A percentile compares a stretch with the other conserved stretches of the same genome.
phyloP scores from a whole-genome alignment of 2,329 filamentous ascomycete species.

The Aspergillus persii region DNA sequence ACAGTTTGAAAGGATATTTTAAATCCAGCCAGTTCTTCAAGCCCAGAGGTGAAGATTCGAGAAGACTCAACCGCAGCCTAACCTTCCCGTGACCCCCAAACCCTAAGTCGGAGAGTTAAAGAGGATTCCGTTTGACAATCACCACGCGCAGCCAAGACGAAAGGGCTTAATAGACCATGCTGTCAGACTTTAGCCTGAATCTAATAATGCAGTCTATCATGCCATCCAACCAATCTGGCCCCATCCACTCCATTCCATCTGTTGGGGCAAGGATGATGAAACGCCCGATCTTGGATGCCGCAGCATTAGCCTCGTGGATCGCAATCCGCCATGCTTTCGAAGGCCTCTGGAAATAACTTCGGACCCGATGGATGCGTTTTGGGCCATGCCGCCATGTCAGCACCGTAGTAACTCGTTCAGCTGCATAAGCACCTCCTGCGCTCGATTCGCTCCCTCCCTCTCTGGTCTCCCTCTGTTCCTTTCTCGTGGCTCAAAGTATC shows the following conservation, averaged over 20 bases:
- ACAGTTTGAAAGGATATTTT: neutral
- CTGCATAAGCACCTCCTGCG: neutral
- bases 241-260: neutral
- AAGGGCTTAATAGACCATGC: neutral
- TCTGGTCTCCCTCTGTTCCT: neutral
- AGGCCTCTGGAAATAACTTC: neutral
- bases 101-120: neutral
- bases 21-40: too few relatives aligned
- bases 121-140: neutral
- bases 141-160: neutral
- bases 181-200: neutral
- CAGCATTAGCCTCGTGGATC: neutral
- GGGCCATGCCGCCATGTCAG: neutral
- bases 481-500: neutral
- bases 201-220: neutral
- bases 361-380: neutral
- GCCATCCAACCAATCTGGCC: neutral
- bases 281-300: neutral
- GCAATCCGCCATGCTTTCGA: neutral
- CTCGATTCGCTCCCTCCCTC: neutral
- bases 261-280: neutral
- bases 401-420: neutral
- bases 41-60: too few relatives aligned
- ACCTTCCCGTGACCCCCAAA: neutral
- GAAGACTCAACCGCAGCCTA: too few relatives aligned